Conservation (phyloP, 495 filamentous ascomycete genomes). For the Penicillium canescens region DNA sequence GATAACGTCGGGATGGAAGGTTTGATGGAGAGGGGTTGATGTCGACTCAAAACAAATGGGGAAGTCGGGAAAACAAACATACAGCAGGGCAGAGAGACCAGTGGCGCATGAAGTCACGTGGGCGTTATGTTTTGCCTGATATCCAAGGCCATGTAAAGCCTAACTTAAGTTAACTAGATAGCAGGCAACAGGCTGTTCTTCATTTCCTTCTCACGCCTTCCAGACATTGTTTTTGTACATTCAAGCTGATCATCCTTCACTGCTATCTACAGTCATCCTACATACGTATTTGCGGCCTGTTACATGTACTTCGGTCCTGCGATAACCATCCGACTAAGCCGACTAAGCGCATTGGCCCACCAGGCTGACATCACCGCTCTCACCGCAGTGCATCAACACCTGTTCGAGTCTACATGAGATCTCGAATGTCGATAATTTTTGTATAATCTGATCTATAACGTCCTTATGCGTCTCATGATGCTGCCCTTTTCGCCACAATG, state of each 20-base stretch:
- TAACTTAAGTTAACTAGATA: neutral
- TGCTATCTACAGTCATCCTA: neutral
- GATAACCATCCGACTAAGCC: neutral
- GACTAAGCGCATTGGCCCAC: conserved; percentile 24
- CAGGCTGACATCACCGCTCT: conserved; percentile 28
- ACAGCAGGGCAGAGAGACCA: conserved; percentile 17
- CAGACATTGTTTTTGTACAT: too few species aligned
- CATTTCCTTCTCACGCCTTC: too few species aligned
- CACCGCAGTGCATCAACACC: conserved; percentile 16
- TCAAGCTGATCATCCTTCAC: too few species aligned
- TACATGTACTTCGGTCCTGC: neutral
- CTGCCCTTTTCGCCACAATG: conserved; percentile 25
- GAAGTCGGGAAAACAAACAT: conserved; percentile 47
- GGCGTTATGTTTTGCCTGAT: neutral
- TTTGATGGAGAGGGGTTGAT: conserved; percentile 9
- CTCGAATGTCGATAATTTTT: neutral
- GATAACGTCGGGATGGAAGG: conserved; percentile 9
- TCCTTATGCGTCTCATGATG: conserved; percentile 27
- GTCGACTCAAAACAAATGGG: conserved; percentile 25
- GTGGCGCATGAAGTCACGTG: conserved; percentile 21
- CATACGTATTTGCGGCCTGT: neutral
- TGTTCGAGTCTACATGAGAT: neutral
- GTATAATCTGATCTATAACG: neutral
- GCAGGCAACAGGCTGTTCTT: too few species aligned
- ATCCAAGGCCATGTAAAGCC: conserved; percentile 2